phyloP scores from a whole-genome alignment of 331 rosid genomes.

The Malus hybrid region DNA sequence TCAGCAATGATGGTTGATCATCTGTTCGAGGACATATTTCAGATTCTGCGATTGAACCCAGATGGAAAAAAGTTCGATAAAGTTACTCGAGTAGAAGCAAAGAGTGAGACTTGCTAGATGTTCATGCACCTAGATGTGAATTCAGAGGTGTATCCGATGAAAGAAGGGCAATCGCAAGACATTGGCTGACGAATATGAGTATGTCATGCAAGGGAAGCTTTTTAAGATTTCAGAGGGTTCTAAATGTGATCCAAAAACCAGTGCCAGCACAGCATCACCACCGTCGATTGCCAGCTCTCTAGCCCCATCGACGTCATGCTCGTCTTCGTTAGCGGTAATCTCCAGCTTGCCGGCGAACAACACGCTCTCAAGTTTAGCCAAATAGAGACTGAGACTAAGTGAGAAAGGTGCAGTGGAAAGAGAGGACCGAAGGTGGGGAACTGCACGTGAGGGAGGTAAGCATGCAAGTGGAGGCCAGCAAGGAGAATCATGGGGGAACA shows the following conservation, averaged over 20 bases:
- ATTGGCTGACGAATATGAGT: conserved; percentile 76
- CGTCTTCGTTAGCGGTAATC: conserved; percentile 84
- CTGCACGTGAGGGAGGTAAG: no score
- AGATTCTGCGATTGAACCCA: conserved; percentile 53
- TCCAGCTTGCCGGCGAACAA: conserved; percentile 85
- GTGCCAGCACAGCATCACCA: conserved; percentile 76
- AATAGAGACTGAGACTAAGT: conserved; percentile 17
- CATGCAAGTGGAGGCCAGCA: no score
- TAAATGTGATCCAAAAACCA: conserved; percentile 54
- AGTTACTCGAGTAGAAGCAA: conserved; percentile 89
- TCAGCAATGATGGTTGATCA: conserved; percentile 54
- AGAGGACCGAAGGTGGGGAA: no score
- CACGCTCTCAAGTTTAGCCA: conserved; percentile 91
- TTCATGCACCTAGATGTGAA: conserved; percentile 91
- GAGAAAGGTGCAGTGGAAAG: no score
- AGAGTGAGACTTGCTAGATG: conserved; percentile 91
- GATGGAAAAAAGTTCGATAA: conserved; percentile 68
- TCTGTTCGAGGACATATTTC: conserved; percentile 82
- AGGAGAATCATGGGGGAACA: no score
- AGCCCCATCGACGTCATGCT: conserved; percentile 79
- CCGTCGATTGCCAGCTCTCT: conserved; percentile 85
- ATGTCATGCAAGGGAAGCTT: conserved; percentile 93
- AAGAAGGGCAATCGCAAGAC: conserved; percentile 66
- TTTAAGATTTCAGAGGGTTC: conserved; percentile 68
- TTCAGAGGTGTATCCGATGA: conserved; percentile 62